Evolutionary conservation across 192 early-diverging fungal genomes (phyloP).

Genomic region (Mortierella antarctica): DNA sequence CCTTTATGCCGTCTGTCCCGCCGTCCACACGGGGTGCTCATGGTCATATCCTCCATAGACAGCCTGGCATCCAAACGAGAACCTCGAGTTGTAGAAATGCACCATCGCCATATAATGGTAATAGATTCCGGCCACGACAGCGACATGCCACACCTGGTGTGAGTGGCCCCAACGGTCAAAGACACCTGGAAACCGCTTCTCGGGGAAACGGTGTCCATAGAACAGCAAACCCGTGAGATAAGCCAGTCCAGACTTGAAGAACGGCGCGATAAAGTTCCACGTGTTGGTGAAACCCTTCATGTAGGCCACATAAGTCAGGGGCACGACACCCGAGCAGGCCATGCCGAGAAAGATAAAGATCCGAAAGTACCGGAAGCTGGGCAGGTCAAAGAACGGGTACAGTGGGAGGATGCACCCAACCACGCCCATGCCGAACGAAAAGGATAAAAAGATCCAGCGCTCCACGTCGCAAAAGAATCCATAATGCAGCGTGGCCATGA

Average conservation of each 20-base stretch:
- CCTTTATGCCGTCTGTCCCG: neutral
- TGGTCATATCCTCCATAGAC: slow-evolving; percentile 51
- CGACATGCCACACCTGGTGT: slow-evolving; percentile 73
- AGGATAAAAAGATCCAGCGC: slow-evolving; percentile 61
- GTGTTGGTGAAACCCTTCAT: slow-evolving; percentile 57
- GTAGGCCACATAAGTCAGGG: slow-evolving; percentile 60
- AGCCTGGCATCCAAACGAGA: slow-evolving; percentile 58
- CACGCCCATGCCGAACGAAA: slow-evolving; percentile 54
- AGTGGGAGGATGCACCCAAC: slow-evolving; percentile 62
- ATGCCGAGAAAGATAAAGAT: slow-evolving; percentile 66
- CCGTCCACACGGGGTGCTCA: neutral
- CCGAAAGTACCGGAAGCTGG: slow-evolving; percentile 62
- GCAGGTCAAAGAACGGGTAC: slow-evolving; percentile 67
- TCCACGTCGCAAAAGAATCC: slow-evolving; percentile 66
- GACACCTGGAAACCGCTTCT: slow-evolving; percentile 67
- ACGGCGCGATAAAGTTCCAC: slow-evolving; percentile 59
- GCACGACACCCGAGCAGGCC: slow-evolving; percentile 61
- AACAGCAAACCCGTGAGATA: slow-evolving; percentile 70
- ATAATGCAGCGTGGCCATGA: slow-evolving; percentile 67
- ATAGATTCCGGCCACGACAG: slow-evolving; percentile 71
- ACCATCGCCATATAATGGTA: slow-evolving; percentile 70
- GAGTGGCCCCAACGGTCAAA: slow-evolving; percentile 70
- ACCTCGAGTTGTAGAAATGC: slow-evolving; percentile 63
- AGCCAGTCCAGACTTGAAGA: slow-evolving; percentile 61
- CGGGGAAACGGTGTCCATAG: slow-evolving; percentile 72